Evolutionary conservation across 306 rosid genomes (phyloP).

Genomic region (Corylus americana): DNA sequence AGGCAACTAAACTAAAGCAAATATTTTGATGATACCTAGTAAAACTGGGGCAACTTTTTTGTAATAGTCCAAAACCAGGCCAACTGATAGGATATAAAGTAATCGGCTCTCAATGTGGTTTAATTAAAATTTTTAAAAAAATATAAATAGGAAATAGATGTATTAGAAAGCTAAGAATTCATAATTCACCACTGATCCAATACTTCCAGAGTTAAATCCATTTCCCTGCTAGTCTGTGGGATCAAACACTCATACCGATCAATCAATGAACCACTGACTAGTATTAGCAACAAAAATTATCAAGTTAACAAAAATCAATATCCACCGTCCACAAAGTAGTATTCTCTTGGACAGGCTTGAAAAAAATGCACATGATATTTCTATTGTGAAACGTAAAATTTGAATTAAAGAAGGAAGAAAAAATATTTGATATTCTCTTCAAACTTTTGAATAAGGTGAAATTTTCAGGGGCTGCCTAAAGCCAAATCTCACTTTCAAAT

Average conservation of each 20-base stretch:
- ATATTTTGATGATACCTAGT: neutral
- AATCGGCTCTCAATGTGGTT: neutral
- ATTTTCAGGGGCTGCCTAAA: neutral
- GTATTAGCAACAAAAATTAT: neutral
- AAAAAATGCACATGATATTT: neutral
- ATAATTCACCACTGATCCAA: neutral
- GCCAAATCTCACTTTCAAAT: neutral
- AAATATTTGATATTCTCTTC: neutral
- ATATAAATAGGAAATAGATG: neutral
- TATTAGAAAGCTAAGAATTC: neutral
- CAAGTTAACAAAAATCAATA: neutral
- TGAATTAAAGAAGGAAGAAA: neutral
- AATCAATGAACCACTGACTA: neutral
- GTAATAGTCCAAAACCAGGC: neutral
- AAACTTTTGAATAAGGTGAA: neutral
- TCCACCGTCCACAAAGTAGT: neutral
- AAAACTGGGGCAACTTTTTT: neutral
- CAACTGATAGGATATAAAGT: neutral
- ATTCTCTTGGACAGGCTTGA: neutral
- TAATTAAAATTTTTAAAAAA: neutral
- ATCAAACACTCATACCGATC: neutral
- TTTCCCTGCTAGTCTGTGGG: neutral
- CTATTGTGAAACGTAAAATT: neutral
- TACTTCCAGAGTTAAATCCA: neutral
- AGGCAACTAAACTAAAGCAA: neutral